These are phyloP conservation scores for Raffaelea albimanens DNA, from an alignment of 2,329 filamentous ascomycete genomes.

Conservation along the genomic window DNA sequence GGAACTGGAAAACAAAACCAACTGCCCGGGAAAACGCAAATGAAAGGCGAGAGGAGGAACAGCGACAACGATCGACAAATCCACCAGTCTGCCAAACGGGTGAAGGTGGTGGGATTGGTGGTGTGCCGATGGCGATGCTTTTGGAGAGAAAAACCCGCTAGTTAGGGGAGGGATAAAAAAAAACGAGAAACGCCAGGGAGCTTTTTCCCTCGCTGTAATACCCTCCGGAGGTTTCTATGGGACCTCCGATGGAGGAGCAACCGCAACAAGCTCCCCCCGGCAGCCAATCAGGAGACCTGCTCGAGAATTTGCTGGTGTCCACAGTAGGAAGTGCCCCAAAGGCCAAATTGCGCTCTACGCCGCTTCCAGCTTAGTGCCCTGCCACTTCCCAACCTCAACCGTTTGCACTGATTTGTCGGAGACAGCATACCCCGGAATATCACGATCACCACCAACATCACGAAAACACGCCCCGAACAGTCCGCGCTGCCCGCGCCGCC, in stretches of 20 bases:
- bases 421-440: too few relatives aligned
- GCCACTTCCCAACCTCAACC: slow-evolving; percentile 6
- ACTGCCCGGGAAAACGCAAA: slow-evolving; percentile 1
- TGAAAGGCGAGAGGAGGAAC: background rate
- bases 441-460: too few relatives aligned
- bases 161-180: background rate
- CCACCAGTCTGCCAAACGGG: too few relatives aligned
- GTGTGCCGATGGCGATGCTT: too few relatives aligned
- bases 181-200: slow-evolving; percentile 1
- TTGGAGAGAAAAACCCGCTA: background rate
- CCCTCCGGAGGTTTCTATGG: background rate
- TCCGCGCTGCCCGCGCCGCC: too few relatives aligned
- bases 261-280: background rate
- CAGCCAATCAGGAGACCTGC: background rate
- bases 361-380: slow-evolving; percentile 1
- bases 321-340: too few relatives aligned
- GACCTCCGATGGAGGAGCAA: background rate
- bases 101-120: too few relatives aligned
- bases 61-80: background rate
- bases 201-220: background rate
- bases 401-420: background rate
- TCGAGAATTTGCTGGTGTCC: background rate
- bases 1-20: background rate
- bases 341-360: background rate
- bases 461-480: too few relatives aligned